phyloP scores from a whole-genome alignment of 352 stramenopile genomes.

The Globisporangium abappressorium region DNA sequence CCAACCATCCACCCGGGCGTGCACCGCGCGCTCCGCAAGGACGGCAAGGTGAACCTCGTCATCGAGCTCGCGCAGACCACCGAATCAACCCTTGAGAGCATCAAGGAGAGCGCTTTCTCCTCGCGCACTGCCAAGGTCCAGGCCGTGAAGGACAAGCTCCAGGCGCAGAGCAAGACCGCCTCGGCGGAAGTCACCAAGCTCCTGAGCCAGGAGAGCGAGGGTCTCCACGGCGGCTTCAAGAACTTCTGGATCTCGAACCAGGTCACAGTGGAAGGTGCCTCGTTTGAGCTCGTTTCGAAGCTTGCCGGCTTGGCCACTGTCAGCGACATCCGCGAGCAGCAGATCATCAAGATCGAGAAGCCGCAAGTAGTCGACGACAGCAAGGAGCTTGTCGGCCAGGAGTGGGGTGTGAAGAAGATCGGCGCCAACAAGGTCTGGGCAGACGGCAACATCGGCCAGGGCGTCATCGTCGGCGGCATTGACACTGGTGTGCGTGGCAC shows the following conservation, averaged over 20 bases:
- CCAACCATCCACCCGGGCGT: neutral
- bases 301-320: neutral
- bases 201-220: neutral
- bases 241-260: conserved; percentile 7
- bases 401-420: neutral
- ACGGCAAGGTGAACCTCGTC: neutral
- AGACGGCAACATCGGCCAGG: neutral
- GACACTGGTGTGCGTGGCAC: neutral
- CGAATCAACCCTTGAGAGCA: neutral
- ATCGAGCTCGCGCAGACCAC: neutral
- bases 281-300: neutral
- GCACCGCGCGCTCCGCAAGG: neutral
- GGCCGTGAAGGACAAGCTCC: neutral
- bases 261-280: neutral
- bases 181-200: neutral
- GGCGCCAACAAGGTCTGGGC: neutral
- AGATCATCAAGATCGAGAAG: no score
- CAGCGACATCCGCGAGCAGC: no score
- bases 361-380: no score
- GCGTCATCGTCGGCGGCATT: neutral
- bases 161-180: neutral
- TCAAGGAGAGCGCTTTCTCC: neutral
- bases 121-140: neutral
- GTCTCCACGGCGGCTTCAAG: neutral
- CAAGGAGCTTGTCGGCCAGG: neutral